Percentiles rank a stretch among this genome's conserved stretches.
phyloP scores from a whole-genome alignment of 2,329 filamentous ascomycete genomes.

The Nigrospora oryzae region DNA sequence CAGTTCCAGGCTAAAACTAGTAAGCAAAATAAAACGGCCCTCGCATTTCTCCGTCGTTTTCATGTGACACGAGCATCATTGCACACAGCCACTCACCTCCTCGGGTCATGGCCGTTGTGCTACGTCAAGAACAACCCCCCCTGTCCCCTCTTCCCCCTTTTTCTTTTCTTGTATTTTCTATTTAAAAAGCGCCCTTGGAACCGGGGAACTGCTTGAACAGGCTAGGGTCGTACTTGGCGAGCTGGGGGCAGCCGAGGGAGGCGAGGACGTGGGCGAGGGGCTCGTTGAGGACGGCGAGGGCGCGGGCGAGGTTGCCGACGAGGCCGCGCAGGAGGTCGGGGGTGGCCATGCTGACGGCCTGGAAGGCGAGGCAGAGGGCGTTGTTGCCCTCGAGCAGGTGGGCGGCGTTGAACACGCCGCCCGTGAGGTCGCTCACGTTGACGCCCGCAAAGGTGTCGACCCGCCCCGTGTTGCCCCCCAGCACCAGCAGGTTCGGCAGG shows the following conservation, averaged over 20 bases:
- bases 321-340: not conserved
- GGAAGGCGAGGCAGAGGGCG: conserved; percentile 18
- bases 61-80: too few relatives aligned
- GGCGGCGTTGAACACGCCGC: conserved; percentile 13
- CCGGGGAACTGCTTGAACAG: too few relatives aligned
- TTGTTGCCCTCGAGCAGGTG: conserved; percentile 21
- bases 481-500: conserved; percentile 13
- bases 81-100: too few relatives aligned
- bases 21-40: too few relatives aligned
- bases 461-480: conserved; percentile 20
- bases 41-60: too few relatives aligned
- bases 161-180: too few relatives aligned
- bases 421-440: conserved; percentile 15
- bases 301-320: not conserved
- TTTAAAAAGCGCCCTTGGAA: too few relatives aligned
- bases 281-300: not conserved
- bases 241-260: not conserved
- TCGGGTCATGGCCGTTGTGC: too few relatives aligned
- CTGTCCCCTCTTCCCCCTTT: too few relatives aligned
- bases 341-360: not conserved
- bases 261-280: not conserved
- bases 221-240: too few relatives aligned
- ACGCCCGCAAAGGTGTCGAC: conserved; percentile 16
- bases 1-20: too few relatives aligned
- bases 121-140: too few relatives aligned